Base-by-base conservation (phyloP, 2,329 filamentous ascomycete genomes). In the Verticillium klebahnii region DNA sequence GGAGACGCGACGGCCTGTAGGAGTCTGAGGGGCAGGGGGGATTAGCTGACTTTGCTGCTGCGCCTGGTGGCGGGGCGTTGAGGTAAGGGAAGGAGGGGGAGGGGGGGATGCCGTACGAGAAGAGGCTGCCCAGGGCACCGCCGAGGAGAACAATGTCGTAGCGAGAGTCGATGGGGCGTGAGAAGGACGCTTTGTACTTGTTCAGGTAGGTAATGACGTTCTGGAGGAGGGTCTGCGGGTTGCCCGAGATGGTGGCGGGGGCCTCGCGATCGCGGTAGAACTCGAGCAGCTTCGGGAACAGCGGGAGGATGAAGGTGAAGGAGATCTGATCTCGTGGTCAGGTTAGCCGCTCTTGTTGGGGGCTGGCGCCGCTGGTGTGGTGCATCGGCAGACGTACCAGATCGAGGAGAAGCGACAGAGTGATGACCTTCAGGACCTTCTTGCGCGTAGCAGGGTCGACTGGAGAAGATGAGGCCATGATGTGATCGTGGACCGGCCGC, bases 131-230 rank as follows among this genome's bases (percentile, higher is more conserved):
- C 31, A 99, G 82, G 25, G 94, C 95, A 57, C 95, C 95, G 60
- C 95, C 95, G 6, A 99, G 86, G 54, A 99, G 85, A 31, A 99
- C 93, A 68, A 98, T 97, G 73, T 99, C 95, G 81, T 99, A 97
- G 79, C 92, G 89, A 62, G 93, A 93, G 72, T 97, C 94, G 75
- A 99, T 98, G 55, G 94, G 93, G 61, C 89, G 89, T 54, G 92
- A 88, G 72, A 99, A 99, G 62, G 91, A 86, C 67, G 93, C 89
- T 77, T 99, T 99, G 85, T 99, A 99, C 56, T 91, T 83, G 73
- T 99, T 97, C 59, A 99, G 85, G 68, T 90, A 93, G 68, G 83
- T 81, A 65, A 99, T 85, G 61, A 98, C 87, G 64, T 85, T 85
- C 65, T 92, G 89, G 29, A 99, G 87, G 36, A 96, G 78, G 1